Percentiles rank a stretch among this genome's conserved stretches.
phyloP scores from a whole-genome alignment of 306 rosid genomes.

The Herpetospermum pedunculosum region DNA sequence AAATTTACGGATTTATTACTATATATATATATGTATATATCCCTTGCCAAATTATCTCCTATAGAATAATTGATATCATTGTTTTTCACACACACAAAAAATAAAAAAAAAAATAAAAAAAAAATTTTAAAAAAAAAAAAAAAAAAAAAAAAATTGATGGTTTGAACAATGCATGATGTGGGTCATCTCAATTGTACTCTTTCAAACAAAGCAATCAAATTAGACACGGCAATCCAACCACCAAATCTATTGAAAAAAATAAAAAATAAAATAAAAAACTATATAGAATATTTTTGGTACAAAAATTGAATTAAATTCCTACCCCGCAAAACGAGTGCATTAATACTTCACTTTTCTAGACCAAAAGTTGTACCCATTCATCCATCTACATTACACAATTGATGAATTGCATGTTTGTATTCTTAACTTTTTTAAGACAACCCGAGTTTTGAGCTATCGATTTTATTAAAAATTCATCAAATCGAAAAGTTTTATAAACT shows the following conservation, averaged over 20 bases:
- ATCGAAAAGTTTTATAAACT: neutral
- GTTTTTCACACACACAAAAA: neutral
- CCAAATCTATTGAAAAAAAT: neutral
- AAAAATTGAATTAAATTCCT: neutral
- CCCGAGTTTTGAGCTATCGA: too few species aligned
- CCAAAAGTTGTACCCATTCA: neutral
- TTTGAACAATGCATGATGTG: neutral
- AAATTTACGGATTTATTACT: too few species aligned
- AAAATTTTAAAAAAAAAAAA: too few species aligned
- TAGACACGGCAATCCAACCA: constrained; percentile 10
- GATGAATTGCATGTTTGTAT: neutral
- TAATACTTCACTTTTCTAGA: neutral
- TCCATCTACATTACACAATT: neutral
- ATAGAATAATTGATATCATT: neutral
- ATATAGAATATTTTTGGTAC: neutral
- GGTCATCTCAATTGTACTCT: constrained; percentile 3
- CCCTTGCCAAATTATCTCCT: too few species aligned
- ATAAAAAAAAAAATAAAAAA: too few species aligned
- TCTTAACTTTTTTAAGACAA: neutral
- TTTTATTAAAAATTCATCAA: neutral
- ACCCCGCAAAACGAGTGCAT: neutral
- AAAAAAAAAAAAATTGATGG: too few species aligned
- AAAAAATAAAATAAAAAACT: neutral
- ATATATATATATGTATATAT: too few species aligned
- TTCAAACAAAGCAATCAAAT: neutral